These are phyloP conservation scores for Ananas comosus DNA, from an alignment of 176 grass and related monocot species.

Conservation along the genomic window DNA sequence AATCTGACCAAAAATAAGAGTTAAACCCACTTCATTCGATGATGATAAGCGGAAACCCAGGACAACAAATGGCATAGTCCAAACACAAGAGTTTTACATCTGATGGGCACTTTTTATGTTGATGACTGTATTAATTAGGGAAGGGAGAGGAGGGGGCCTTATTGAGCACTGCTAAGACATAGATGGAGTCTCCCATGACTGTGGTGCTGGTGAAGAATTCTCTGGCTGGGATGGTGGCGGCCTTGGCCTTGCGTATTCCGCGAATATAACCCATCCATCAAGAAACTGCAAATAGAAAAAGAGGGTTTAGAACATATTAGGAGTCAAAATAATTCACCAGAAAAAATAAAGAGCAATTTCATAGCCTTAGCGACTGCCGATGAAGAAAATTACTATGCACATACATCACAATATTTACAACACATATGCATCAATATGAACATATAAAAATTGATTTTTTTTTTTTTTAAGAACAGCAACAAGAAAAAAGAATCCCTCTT, in stretches of 20 bases:
- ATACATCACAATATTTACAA: no score
- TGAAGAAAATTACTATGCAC: no score
- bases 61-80: no score
- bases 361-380: neutral
- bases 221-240: slow-evolving; percentile 21
- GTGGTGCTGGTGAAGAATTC: slow-evolving; percentile 20
- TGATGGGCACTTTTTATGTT: no score
- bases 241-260: slow-evolving; percentile 64
- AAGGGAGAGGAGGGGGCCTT: no score
- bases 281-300: slow-evolving; percentile 49
- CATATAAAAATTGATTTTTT: neutral
- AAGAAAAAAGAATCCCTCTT: no score
- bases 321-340: neutral
- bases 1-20: no score
- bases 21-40: no score
- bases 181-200: slow-evolving; percentile 34
- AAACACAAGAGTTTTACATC: no score
- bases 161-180: slow-evolving; percentile 11
- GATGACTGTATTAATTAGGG: no score
- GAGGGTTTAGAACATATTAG: slow-evolving; percentile 2
- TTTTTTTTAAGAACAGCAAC: no score
- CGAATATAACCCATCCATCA: slow-evolving; percentile 96
- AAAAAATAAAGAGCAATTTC: neutral
- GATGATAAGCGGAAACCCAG: no score
- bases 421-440: neutral